Evolutionary conservation across 2,329 filamentous ascomycete species (phyloP).

Genomic region (Colletotrichum sojae): DNA sequence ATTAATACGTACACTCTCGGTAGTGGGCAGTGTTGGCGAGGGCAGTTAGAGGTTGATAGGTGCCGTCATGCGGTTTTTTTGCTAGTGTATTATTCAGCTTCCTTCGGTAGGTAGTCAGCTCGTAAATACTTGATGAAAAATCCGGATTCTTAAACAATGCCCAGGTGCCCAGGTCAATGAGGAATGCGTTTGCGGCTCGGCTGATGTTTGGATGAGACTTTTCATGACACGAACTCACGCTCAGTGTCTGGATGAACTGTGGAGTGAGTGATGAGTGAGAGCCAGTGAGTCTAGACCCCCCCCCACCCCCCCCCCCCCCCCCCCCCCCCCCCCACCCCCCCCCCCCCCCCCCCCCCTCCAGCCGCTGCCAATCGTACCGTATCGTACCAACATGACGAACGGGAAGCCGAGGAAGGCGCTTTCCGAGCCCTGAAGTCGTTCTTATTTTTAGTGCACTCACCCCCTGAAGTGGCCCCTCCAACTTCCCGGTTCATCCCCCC

Average conservation of each 20-base stretch:
- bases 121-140: too few species aligned
- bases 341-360: too few species aligned
- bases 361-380: neutral
- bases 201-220: slow-evolving; percentile 9
- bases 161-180: too few species aligned
- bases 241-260: too few species aligned
- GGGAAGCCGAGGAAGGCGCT: slow-evolving; percentile 7
- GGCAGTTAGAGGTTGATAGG: slow-evolving; percentile 25
- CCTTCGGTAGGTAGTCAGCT: too few species aligned
- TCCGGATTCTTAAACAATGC: too few species aligned
- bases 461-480: slow-evolving; percentile 18
- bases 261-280: too few species aligned
- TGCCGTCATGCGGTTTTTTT: neutral
- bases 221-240: neutral
- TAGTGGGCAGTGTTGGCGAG: neutral
- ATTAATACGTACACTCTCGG: too few species aligned
- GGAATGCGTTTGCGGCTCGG: neutral
- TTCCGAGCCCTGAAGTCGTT: slow-evolving; percentile 16
- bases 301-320: too few species aligned
- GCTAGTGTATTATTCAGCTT: neutral
- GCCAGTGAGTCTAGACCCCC: too few species aligned
- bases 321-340: too few species aligned
- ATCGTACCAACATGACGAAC: neutral
- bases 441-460: slow-evolving; percentile 14
- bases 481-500: too few species aligned